A percentile compares a stretch with the other conserved stretches of the same genome.
These are phyloP conservation scores for Orobanche coerulescens DNA, from an alignment of 257 asterid species.

Conservation along the genomic window DNA sequence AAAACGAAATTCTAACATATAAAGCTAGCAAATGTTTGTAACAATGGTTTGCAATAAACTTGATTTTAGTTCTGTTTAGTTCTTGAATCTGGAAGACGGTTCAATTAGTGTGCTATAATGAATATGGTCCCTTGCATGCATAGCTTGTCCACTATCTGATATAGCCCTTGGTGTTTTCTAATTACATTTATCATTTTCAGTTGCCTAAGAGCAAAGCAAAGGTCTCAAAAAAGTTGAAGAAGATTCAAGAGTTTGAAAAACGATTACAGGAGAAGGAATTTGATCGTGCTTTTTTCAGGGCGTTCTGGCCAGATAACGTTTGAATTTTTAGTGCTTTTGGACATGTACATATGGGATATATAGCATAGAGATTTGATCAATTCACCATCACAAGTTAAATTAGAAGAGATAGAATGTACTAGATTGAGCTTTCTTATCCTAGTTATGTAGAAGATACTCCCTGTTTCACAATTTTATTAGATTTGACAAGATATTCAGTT, in stretches of 20 bases:
- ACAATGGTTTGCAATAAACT: not conserved
- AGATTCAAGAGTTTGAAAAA: slow-evolving; percentile 59
- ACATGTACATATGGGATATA: slow-evolving; percentile 15
- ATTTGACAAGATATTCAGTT: too few species aligned
- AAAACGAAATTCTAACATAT: not conserved
- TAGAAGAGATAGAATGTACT: not conserved
- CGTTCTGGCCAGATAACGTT: slow-evolving; percentile 94
- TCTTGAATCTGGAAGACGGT: not conserved
- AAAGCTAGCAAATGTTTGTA: not conserved
- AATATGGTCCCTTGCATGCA: slow-evolving; percentile 3
- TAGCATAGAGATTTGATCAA: not conserved
- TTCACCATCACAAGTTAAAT: not conserved
- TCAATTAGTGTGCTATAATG: not conserved
- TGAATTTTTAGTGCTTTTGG: slow-evolving; percentile 21
- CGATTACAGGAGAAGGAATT: slow-evolving; percentile 67
- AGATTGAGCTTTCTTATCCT: not conserved
- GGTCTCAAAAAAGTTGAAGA: slow-evolving; percentile 63
- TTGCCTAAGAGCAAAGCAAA: slow-evolving; percentile 32
- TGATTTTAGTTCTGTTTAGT: not conserved
- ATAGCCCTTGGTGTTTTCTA: not conserved
- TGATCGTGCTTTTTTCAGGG: slow-evolving; percentile 65
- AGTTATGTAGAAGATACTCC: not conserved
- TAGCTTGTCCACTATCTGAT: not conserved
- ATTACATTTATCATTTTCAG: too few species aligned
- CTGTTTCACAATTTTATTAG: too few species aligned